Base-by-base conservation (phyloP, 768 basidiomycete genomes). In the Naganishia randhawae region DNA sequence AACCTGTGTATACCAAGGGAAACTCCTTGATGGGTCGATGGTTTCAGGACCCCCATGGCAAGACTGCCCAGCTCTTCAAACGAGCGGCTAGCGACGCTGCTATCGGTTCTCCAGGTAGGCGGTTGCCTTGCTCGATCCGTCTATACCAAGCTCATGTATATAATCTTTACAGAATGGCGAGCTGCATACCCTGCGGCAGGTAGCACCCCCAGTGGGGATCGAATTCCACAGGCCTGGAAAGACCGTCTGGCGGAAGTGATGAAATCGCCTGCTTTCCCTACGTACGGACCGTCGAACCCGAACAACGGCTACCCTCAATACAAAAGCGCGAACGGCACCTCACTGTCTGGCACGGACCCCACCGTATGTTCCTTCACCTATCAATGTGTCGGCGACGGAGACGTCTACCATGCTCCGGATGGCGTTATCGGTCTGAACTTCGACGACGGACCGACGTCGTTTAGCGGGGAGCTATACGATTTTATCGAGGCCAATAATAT, bases 281-380 rank as follows among this genome's bases (percentile, higher is more conserved):
- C 32, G 19, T 69, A 55, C 50, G 69, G 63, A 22, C 71, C 80
- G 19, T 81, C 89, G 3, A 81, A 81, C 9, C 70, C 76, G 3
- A 77, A 69, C 37, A 74, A 72, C 62, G 78, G 77, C n/a, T 74
- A 76, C 39, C 77, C 78, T 1, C 66, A 71, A 3, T 81, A 79
- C 69, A 39, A 39, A 10, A 55, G 33, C 22, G 64, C 70, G 9
- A 64, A 73, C 13, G 74, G 71, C 53, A 25, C 33, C n/a, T 1
- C n/a, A 2, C 74, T 84, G 35, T 37, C 50, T 11, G 70, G 69
- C 9, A 74, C 71, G 50, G 81, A 85, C 71, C 76, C 83, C 9
- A 71, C 82, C 8, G 84, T 95, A 69, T 95, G 92, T 81, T 91
- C 91, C 1, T 83, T 88, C 27, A 89, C 88, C 0, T 87, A 86